Percentiles rank a stretch among this genome's conserved stretches.
Evolutionary conservation across 2,329 filamentous ascomycete genomes (phyloP).

Genomic region (Berkeleyomyces rouxiae): DNA sequence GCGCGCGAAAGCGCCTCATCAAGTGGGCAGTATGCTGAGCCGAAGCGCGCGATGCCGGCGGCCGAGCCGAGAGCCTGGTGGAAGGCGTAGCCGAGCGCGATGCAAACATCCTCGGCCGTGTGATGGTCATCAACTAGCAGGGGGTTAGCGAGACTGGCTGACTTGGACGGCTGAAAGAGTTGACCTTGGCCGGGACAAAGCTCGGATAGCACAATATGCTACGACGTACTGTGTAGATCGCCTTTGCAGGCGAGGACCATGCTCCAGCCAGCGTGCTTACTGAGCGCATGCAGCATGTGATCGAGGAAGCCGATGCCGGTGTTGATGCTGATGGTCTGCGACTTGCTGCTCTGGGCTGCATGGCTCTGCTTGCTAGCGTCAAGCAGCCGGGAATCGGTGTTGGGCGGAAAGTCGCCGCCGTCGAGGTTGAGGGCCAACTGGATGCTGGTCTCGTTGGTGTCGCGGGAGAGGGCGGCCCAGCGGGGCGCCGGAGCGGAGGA

Average conservation of each 20-base stretch:
- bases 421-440: conserved; percentile 85
- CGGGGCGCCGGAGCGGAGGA: conserved; percentile 25
- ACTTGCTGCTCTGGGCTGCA: conserved; percentile 68
- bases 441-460: conserved; percentile 98
- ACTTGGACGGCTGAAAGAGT: neutral
- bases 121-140: conserved; percentile 86
- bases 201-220: neutral
- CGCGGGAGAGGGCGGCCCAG: conserved; percentile 63
- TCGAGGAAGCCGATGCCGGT: conserved; percentile 96
- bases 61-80: conserved; percentile 61
- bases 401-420: conserved; percentile 59
- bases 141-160: neutral
- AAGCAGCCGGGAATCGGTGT: conserved; percentile 40
- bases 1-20: conserved; percentile 90
- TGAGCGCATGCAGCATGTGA: conserved; percentile 94
- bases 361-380: conserved; percentile 39
- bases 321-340: conserved; percentile 72
- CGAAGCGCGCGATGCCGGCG: conserved; percentile 75
- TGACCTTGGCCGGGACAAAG: neutral
- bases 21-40: conserved; percentile 78
- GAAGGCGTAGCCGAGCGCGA: conserved; percentile 78
- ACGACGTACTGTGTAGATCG: conserved; percentile 66
- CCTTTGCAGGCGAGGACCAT: conserved; percentile 68
- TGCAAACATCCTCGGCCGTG: conserved; percentile 88
- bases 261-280: conserved; percentile 93